Evolutionary conservation across 2,329 filamentous ascomycete genomes (phyloP).

Genomic region (Aureobasidium sp.): DNA sequence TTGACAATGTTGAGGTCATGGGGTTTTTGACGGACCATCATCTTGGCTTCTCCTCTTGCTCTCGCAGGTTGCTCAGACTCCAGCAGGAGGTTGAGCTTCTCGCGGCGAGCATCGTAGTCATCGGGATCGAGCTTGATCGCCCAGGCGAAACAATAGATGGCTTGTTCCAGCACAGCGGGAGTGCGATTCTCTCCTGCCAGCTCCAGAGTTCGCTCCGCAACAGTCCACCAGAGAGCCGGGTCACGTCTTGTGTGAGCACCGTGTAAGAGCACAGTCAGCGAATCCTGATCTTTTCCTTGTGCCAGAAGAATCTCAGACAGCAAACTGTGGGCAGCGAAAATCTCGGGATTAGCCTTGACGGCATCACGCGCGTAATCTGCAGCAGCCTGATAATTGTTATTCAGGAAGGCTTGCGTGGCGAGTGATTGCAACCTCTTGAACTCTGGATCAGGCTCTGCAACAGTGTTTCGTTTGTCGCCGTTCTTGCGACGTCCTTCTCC

Average conservation of each 20-base stretch:
- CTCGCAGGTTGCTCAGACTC: constrained; percentile 38
- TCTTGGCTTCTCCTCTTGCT: constrained; percentile 44
- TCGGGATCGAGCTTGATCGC: constrained; percentile 45
- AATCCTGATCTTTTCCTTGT: constrained; percentile 48
- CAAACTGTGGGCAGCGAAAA: constrained; percentile 52
- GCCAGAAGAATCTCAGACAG: constrained; percentile 50
- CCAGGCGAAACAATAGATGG: constrained; percentile 44
- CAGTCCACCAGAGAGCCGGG: constrained; percentile 47
- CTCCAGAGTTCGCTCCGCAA: constrained; percentile 46
- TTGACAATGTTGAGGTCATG: constrained; percentile 46
- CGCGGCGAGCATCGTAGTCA: constrained; percentile 45
- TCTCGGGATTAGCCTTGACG: constrained; percentile 51
- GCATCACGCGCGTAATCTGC: constrained; percentile 42
- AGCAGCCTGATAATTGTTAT: constrained; percentile 51
- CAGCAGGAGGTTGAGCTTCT: constrained; percentile 47
- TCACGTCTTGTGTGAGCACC: constrained; percentile 51
- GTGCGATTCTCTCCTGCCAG: constrained; percentile 35
- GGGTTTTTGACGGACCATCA: constrained; percentile 44
- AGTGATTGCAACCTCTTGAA: constrained; percentile 59
- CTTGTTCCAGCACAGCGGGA: constrained; percentile 35
- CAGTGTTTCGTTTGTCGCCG: constrained; percentile 36
- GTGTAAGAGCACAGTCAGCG: constrained; percentile 46
- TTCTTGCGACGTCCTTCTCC: constrained; percentile 14
- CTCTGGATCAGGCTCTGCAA: constrained; percentile 58
- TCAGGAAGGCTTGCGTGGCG: constrained; percentile 60